Percentiles rank a stretch among this genome's conserved stretches.
Conservation (phyloP, 345 rosid species). For the Acer campestre region DNA sequence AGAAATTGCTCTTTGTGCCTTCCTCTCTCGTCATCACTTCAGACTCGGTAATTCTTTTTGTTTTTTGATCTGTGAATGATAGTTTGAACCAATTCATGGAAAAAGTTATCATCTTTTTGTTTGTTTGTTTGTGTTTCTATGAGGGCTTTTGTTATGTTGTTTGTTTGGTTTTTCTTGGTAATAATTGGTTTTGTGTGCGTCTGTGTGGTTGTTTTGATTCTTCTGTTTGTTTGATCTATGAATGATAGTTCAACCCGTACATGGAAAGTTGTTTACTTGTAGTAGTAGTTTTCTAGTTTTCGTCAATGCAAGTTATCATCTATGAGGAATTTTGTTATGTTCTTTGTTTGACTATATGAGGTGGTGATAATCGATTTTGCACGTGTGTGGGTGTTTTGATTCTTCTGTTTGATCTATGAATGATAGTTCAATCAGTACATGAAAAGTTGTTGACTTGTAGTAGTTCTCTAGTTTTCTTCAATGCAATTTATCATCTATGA, state of each 20-base stretch:
- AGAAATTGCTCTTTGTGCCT: slow-evolving; percentile 93
- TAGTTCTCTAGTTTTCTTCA: not conserved
- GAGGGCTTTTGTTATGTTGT: not conserved
- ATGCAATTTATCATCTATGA: not conserved
- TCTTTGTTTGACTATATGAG: too few relatives aligned
- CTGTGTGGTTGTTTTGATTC: not conserved
- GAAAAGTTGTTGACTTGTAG: not conserved
- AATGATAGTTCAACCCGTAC: not conserved
- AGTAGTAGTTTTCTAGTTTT: too few relatives aligned
- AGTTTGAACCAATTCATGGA: too few relatives aligned
- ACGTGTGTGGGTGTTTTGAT: too few relatives aligned
- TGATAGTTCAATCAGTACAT: not conserved
- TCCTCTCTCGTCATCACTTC: slow-evolving; percentile 80
- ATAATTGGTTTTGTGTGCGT: not conserved
- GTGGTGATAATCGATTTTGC: too few relatives aligned
- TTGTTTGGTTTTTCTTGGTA: not conserved
- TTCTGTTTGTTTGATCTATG: not conserved
- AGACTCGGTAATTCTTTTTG: slow-evolving; percentile 57
- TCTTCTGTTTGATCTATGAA: not conserved
- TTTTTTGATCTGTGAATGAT: not conserved
- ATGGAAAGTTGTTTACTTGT: not conserved
- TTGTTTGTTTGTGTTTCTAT: not conserved
- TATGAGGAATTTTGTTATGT: too few relatives aligned
- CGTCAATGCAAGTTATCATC: too few relatives aligned
- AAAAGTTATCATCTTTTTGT: not conserved